These are phyloP conservation scores for Coemansia sp. DNA, from an alignment of 192 early-diverging fungal genomes.

Conservation along the genomic window DNA sequence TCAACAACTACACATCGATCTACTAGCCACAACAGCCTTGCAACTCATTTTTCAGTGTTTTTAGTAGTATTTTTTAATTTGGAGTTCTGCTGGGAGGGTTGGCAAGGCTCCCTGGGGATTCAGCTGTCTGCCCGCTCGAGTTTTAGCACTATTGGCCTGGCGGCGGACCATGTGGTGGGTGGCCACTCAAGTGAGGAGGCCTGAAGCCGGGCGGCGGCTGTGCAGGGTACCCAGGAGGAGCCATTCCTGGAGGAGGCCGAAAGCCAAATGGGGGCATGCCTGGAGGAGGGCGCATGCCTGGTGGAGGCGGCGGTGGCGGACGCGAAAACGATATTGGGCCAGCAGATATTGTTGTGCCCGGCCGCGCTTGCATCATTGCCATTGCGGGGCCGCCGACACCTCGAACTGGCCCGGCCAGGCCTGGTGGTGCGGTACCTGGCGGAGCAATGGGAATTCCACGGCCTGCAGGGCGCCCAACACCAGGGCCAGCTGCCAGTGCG, in stretches of 20 bases:
- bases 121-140: too few species aligned
- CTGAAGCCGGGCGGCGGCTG: constrained; percentile 53
- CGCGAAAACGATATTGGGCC: constrained; percentile 74
- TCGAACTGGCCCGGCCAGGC: constrained; percentile 86
- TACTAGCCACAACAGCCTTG: constrained; percentile 56
- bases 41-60: background rate
- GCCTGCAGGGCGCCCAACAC: constrained; percentile 80
- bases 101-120: too few species aligned
- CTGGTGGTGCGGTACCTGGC: constrained; percentile 49
- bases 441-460: constrained; percentile 66
- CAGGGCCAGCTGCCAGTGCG: constrained; percentile 61
- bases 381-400: constrained; percentile 93
- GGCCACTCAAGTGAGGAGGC: constrained; percentile 39
- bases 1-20: constrained; percentile 90
- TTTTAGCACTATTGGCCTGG: constrained; percentile 15
- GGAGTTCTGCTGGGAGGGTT: too few species aligned
- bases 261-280: constrained; percentile 65
- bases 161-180: constrained; percentile 21
- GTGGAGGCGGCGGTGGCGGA: constrained; percentile 61
- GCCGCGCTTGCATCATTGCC: constrained; percentile 82
- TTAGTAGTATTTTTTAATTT: background rate
- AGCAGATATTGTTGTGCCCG: constrained; percentile 56
- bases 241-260: constrained; percentile 58
- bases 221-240: constrained; percentile 42
- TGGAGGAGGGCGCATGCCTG: constrained; percentile 55